Evolutionary conservation across 1,139 yeast species (phyloP).

Genomic region (Yamadazyma taylorii): DNA sequence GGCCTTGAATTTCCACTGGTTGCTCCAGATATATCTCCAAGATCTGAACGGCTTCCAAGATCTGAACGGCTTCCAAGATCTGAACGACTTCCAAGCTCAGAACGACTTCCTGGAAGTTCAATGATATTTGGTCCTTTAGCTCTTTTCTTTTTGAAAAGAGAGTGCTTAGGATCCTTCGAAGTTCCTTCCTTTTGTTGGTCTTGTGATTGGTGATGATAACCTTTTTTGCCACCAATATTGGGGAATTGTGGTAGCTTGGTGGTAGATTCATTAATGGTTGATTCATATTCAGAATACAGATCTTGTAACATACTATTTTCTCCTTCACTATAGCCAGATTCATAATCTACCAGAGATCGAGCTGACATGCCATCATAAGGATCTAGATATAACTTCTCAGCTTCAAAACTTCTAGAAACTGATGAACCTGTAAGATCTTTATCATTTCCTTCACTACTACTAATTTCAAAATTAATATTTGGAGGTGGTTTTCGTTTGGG

Average conservation of each 20-base stretch:
- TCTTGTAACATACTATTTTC: slow-evolving; percentile 1
- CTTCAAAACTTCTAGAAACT: slow-evolving; percentile 4
- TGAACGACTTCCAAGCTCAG: slow-evolving; percentile 14
- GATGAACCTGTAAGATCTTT: slow-evolving; percentile 10
- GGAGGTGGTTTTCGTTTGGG: slow-evolving; percentile 33
- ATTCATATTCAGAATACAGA: slow-evolving; percentile 12
- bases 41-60: slow-evolving; percentile 17
- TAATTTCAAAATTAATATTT: slow-evolving; percentile 6
- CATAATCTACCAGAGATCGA: slow-evolving; percentile 17
- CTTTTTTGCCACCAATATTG: slow-evolving; percentile 17
- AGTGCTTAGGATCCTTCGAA: slow-evolving; percentile 3
- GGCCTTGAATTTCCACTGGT: slow-evolving; percentile 18
- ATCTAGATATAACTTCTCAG: not conserved
- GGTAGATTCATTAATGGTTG: slow-evolving; percentile 7
- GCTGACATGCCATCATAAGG: slow-evolving; percentile 11
- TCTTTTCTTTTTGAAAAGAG: slow-evolving; percentile 19
- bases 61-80: too few relatives aligned
- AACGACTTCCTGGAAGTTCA: slow-evolving; percentile 18
- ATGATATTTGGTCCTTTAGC: slow-evolving; percentile 19
- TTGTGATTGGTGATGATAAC: slow-evolving; percentile 6
- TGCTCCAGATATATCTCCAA: slow-evolving; percentile 12
- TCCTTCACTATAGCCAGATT: slow-evolving; percentile 13
- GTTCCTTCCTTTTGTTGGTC: slow-evolving; percentile 7
- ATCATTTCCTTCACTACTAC: slow-evolving; percentile 4
- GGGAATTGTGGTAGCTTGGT: slow-evolving; percentile 30